phyloP scores from a whole-genome alignment of 2,329 filamentous ascomycete genomes.

The Fusarium sp. region DNA sequence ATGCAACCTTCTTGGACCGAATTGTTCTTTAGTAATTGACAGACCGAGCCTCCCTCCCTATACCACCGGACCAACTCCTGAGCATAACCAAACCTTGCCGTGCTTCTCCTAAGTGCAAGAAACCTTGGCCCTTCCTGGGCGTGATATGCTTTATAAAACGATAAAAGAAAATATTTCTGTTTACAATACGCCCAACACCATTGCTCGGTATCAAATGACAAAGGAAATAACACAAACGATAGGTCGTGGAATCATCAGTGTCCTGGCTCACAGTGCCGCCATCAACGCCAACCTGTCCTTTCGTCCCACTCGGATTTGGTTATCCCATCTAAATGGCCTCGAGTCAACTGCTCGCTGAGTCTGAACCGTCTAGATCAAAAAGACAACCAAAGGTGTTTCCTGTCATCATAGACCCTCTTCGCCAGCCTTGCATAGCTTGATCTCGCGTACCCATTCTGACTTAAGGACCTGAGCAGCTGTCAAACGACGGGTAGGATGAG shows the following conservation, averaged over 20 bases:
- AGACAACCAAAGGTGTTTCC: neutral
- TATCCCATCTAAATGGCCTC: slow-evolving; percentile 14
- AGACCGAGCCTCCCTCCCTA: slow-evolving; percentile 28
- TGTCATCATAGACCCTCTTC: slow-evolving; percentile 83
- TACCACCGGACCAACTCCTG: slow-evolving; percentile 19
- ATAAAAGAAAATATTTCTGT: slow-evolving; percentile 34
- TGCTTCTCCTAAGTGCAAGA: slow-evolving; percentile 16
- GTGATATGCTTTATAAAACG: slow-evolving; percentile 30
- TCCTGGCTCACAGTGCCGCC: slow-evolving; percentile 25
- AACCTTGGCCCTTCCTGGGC: slow-evolving; percentile 16
- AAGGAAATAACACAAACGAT: slow-evolving; percentile 42
- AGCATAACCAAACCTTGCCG: slow-evolving; percentile 22
- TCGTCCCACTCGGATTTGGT: slow-evolving; percentile 20
- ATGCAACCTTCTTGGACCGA: slow-evolving; percentile 31
- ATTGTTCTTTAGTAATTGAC: slow-evolving; percentile 10
- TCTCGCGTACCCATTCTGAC: slow-evolving; percentile 98
- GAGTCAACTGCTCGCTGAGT: slow-evolving; percentile 13
- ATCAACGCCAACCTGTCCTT: slow-evolving; percentile 28
- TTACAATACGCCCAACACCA: slow-evolving; percentile 49
- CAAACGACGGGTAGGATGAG: slow-evolving; percentile 90
- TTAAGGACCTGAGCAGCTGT: slow-evolving; percentile 97
- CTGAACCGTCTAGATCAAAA: neutral
- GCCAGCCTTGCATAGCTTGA: slow-evolving; percentile 95
- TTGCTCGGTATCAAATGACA: slow-evolving; percentile 48
- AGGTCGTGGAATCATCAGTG: slow-evolving; percentile 44